A percentile compares a stretch with the other conserved stretches of the same genome.
These are phyloP conservation scores for Phytopythium delawarense DNA, from an alignment of 352 stramenopile genomes.

Conservation along the genomic window DNA sequence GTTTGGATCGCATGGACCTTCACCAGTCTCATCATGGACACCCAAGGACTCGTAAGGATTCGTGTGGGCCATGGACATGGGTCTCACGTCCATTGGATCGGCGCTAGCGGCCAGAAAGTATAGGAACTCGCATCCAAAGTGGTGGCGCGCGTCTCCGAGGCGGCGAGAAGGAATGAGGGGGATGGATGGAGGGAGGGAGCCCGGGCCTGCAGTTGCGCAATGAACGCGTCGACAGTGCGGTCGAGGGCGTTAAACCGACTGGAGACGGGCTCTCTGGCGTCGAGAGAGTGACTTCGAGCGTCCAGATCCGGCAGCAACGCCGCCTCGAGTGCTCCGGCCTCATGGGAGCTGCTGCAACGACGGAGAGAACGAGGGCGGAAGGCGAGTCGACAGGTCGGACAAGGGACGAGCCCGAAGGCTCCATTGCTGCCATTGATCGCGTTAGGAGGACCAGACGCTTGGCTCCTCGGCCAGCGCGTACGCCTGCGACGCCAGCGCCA, in stretches of 20 bases:
- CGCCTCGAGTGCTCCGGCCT: too few relatives aligned
- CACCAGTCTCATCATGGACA: too few relatives aligned
- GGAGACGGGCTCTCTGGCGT: not conserved
- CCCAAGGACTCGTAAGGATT: too few relatives aligned
- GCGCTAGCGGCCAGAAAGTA: not conserved
- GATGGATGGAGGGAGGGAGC: not conserved
- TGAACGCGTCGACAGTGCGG: not conserved
- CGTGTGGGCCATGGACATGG: too few relatives aligned
- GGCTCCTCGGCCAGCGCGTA: not conserved
- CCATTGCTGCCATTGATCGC: not conserved
- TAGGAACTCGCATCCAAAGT: too few relatives aligned
- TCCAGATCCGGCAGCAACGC: not conserved
- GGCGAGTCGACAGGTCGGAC: not conserved
- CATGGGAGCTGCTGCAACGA: not conserved
- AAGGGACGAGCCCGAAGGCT: not conserved
- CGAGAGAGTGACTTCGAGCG: not conserved
- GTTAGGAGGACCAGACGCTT: not conserved
- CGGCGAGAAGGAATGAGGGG: not conserved
- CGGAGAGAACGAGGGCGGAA: not conserved
- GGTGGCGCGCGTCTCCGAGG: too few relatives aligned
- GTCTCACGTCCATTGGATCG: too few relatives aligned
- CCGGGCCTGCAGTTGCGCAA: not conserved
- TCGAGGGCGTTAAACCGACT: not conserved
- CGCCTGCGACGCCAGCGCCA: constrained; percentile 1
- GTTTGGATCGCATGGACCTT: not conserved